Evolutionary conservation across 2,329 filamentous ascomycete genomes (phyloP), one percentile per base, ranked within the genome.

Genomic region (Fusarium mangiferae): DNA sequence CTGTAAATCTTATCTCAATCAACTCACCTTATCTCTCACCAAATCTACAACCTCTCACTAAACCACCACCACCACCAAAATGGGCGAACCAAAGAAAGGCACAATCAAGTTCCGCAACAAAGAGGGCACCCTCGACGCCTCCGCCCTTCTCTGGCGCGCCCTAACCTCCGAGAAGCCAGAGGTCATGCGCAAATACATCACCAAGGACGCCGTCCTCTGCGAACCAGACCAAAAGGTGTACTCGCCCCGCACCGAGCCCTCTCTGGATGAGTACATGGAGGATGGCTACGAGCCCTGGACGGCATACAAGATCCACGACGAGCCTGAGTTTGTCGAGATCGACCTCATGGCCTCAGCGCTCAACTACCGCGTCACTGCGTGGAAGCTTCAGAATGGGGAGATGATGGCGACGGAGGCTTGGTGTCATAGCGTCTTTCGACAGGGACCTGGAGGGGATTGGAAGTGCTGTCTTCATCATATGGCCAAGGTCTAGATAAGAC

Each of bases 301-400:
- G 28, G 80, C 81, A 1, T 82, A 81, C 75, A 79, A 80, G 70
- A 81, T 82, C 64, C 78, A 82, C 59, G 80, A 75, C 66, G 81
- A 82, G 38, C 79, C 79, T 5, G 78, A 81, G 54, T 82, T 82
- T 52, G 81, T 82, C 62, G 81, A 82, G 78, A 79, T 82, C n/a
- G 81, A 82, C 69, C 74, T 82, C 78, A 82, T 82, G 81, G 78
- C 76, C 67, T 77, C 78, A 12, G 76, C 77, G 6, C 70, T 82
- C 35, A 77, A 74, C 12, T 82, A 82, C 68, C 72, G 75, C 28
- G 80, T 82, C 38, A 82, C 81, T 24, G 75, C 79, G 4, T 82
- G 80, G 80, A 77, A 76, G 62, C 74, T 81, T 6, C 42, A 48
- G 52, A 66, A 76, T 10, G 75, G 75, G n/a, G 68, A 82, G 74